phyloP scores from a whole-genome alignment of 1,284 basidiomycete species.

The Taiwanofungus camphoratus region DNA sequence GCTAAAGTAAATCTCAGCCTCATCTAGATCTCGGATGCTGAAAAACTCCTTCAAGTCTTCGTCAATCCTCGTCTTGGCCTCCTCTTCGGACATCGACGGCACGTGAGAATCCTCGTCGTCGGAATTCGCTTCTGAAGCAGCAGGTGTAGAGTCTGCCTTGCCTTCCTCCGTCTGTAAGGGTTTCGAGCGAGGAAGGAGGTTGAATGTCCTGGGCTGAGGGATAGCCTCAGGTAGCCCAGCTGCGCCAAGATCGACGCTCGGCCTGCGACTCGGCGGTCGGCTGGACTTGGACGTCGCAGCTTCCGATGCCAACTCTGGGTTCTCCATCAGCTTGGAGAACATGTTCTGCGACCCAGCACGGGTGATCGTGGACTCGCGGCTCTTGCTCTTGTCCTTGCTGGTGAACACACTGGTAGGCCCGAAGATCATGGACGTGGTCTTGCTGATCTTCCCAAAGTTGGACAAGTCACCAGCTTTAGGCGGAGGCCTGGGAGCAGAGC shows the following conservation, averaged over 20 bases:
- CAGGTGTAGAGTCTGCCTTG: slow-evolving; percentile 42
- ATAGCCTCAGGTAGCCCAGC: slow-evolving; percentile 31
- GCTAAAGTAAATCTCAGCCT: slow-evolving; percentile 83
- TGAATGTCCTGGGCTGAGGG: slow-evolving; percentile 69
- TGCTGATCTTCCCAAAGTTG: slow-evolving; percentile 78
- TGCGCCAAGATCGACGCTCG: slow-evolving; percentile 40
- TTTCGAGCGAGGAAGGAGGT: slow-evolving; percentile 56
- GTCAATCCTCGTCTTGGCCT: slow-evolving; percentile 72
- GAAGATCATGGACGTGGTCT: slow-evolving; percentile 56
- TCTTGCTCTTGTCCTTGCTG: slow-evolving; percentile 35
- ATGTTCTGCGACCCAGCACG: slow-evolving; percentile 82
- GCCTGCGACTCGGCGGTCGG: slow-evolving; percentile 43
- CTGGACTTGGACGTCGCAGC: slow-evolving; percentile 44
- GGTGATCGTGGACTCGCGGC: slow-evolving; percentile 61
- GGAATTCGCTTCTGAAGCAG: slow-evolving; percentile 36
- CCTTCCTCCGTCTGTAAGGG: slow-evolving; percentile 39
- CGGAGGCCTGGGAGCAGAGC: slow-evolving; percentile 47
- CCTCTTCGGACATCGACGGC: slow-evolving; percentile 60
- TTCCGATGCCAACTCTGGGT: slow-evolving; percentile 46
- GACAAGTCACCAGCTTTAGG: slow-evolving; percentile 86
- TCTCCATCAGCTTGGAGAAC: slow-evolving; percentile 78
- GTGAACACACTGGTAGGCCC: slow-evolving; percentile 77
- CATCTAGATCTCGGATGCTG: slow-evolving; percentile 71
- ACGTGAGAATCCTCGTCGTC: slow-evolving; percentile 42
- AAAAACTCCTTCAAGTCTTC: slow-evolving; percentile 80